These are phyloP conservation scores for Trichoderma virens DNA, from an alignment of 495 filamentous ascomycete genomes.

Conservation along the genomic window DNA sequence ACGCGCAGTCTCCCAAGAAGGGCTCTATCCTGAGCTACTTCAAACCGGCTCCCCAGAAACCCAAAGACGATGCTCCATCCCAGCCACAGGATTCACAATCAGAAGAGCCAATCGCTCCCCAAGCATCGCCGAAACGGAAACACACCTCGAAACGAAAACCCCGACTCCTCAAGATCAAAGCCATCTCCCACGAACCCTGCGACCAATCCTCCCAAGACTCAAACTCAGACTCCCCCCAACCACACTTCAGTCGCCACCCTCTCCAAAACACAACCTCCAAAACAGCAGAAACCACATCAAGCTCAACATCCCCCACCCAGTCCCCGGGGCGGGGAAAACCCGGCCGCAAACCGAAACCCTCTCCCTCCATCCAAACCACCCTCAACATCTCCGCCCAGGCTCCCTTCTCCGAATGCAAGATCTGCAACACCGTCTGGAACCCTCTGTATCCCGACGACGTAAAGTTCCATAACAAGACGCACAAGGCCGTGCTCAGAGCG, in stretches of 20 bases:
- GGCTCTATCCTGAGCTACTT: slow-evolving; percentile 39
- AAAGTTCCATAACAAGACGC: slow-evolving; percentile 33
- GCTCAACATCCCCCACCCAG: background rate
- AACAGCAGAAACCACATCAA: background rate
- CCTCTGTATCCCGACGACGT: slow-evolving; percentile 38
- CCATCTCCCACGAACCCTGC: background rate
- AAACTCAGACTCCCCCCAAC: background rate
- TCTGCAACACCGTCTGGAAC: slow-evolving; percentile 41
- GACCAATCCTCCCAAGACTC: background rate
- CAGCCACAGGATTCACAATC: background rate
- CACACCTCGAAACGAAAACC: background rate
- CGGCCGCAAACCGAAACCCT: background rate
- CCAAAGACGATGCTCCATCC: background rate
- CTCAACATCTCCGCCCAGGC: slow-evolving; percentile 30
- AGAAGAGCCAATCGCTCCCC: background rate
- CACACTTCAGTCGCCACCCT: background rate
- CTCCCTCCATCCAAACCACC: slow-evolving; percentile 34
- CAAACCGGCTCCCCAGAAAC: slow-evolving; percentile 16
- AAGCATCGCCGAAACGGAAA: background rate
- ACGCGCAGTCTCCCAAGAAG: slow-evolving; percentile 15
- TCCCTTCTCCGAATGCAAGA: slow-evolving; percentile 36
- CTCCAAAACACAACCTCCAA: background rate
- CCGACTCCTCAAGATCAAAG: background rate
- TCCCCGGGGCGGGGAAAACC: background rate
- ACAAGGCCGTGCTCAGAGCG: slow-evolving; percentile 13